Percentiles rank a stretch among this genome's conserved stretches.
Evolutionary conservation across 495 filamentous ascomycete genomes (phyloP).

Genomic region (Polyplosphaeria fusca): DNA sequence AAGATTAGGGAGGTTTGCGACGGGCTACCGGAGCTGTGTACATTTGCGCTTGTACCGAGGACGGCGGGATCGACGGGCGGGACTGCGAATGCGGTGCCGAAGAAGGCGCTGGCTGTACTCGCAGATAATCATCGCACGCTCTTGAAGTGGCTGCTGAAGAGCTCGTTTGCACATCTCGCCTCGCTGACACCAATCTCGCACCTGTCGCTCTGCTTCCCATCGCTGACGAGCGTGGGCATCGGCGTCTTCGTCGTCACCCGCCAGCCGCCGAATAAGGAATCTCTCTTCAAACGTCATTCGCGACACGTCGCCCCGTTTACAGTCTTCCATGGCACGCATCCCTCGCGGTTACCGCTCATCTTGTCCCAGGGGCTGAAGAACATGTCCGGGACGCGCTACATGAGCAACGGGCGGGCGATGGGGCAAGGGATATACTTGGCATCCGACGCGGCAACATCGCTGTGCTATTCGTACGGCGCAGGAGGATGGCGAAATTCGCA

Average conservation of each 20-base stretch:
- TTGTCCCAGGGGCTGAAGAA: slow-evolving; percentile 6
- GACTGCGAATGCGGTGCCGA: background rate
- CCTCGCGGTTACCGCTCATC: slow-evolving; percentile 12
- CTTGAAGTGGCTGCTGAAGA: background rate
- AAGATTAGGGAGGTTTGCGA: background rate
- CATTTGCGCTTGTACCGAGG: background rate
- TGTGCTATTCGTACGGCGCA: background rate
- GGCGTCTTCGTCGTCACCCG: slow-evolving; percentile 1
- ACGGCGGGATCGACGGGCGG: background rate
- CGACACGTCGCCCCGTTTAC: background rate
- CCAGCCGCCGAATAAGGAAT: slow-evolving; percentile 14
- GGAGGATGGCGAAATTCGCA: background rate
- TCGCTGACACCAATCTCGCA: background rate
- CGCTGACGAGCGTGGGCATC: background rate
- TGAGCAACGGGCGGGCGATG: background rate
- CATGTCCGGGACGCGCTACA: slow-evolving; percentile 14
- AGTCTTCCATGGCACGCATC: slow-evolving; percentile 21
- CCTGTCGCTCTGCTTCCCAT: background rate
- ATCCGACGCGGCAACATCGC: background rate
- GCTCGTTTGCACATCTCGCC: background rate
- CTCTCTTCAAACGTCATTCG: background rate
- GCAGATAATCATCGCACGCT: background rate
- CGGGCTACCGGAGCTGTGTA: background rate
- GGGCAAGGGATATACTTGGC: slow-evolving; percentile 20
- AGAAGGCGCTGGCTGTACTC: background rate